Conservation (phyloP, 1,284 basidiomycete species). For the Ceratobasidium papillatum region DNA sequence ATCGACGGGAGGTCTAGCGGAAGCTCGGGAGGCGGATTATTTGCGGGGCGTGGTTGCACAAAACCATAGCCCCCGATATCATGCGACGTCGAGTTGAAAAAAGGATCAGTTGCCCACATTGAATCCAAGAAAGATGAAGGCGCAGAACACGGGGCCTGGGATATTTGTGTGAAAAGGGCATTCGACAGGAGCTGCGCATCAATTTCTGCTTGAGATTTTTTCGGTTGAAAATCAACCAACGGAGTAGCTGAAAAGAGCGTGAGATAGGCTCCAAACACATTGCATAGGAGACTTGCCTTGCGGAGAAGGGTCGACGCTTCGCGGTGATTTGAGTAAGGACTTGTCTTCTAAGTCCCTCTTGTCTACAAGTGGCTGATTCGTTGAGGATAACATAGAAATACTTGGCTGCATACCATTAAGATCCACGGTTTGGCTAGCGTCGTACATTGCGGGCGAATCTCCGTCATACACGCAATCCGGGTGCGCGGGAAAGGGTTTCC, state of each 20-base stretch:
- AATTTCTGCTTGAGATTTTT: constrained; percentile 5
- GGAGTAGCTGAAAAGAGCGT: not conserved
- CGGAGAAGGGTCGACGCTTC: not conserved
- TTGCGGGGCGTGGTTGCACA: constrained; percentile 3
- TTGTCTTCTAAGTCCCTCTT: constrained; percentile 30
- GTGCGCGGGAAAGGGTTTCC: constrained; percentile 36
- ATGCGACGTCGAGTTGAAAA: not conserved
- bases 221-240: not conserved
- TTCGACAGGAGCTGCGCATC: not conserved
- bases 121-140: constrained; percentile 24
- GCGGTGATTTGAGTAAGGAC: constrained; percentile 12
- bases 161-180: constrained; percentile 18
- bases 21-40: constrained; percentile 2
- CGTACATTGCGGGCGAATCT: constrained; percentile 25
- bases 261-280: not conserved
- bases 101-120: constrained; percentile 23
- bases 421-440: constrained; percentile 26
- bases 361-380: not conserved
- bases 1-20: constrained; percentile 31
- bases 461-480: constrained; percentile 39
- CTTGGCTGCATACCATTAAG: constrained; percentile 17
- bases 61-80: constrained; percentile 33
- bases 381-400: not conserved
- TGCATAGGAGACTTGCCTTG: not conserved
- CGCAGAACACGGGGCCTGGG: not conserved